Base-by-base conservation (phyloP, 371 early-diverging fungal species). In the Mucor mucedo region DNA sequence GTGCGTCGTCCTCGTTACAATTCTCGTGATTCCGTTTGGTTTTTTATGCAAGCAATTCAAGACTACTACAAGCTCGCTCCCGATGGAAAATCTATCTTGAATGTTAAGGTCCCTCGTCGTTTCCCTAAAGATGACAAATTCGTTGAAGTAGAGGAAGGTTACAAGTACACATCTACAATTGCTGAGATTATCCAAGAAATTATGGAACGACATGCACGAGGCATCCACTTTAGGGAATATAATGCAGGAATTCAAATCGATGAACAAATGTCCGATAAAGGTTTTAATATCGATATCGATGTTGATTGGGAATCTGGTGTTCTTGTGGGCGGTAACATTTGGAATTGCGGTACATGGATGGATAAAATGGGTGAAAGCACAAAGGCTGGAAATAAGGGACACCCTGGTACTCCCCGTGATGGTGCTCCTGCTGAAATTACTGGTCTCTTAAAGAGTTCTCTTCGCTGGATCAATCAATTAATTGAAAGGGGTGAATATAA, bases 271-370 rank as follows among this genome's bases (percentile, higher is more conserved):
- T 72, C 79, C 14, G 87, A 89, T 63, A 84, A 88, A 61, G 99
- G 98, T 0, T 98, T 98, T 79, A 81, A 94, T 50, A 82, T 98
- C 21, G 84, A 86, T 54, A 87, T 91, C 32, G 66, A 81, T 48
- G 83, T 88, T 2, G 88, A 93, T 65, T 86, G 87, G 82, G 75
- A 55, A 0, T 89, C 87, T 0, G 99, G 98, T 27, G 86, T 98
- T 33, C 76, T 97, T 42, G 71, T 75, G 33, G 98, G 99, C 33
- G 99, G 99, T 28, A 95, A 88, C 70, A 42, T 77, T n/a, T 92
- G 80, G 83, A 98, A 98, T 76, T 98, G 98, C 68, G 98, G 99
- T 38, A 98, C 97, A 0, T 98, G 98, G 99, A 97, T 98, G 98
- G 99, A 98, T 79, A 98, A 97, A 83, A 98, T 96, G 97, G 98